phyloP scores from a whole-genome alignment of 2,329 filamentous ascomycete species.

The Colletotrichum somersetense region DNA sequence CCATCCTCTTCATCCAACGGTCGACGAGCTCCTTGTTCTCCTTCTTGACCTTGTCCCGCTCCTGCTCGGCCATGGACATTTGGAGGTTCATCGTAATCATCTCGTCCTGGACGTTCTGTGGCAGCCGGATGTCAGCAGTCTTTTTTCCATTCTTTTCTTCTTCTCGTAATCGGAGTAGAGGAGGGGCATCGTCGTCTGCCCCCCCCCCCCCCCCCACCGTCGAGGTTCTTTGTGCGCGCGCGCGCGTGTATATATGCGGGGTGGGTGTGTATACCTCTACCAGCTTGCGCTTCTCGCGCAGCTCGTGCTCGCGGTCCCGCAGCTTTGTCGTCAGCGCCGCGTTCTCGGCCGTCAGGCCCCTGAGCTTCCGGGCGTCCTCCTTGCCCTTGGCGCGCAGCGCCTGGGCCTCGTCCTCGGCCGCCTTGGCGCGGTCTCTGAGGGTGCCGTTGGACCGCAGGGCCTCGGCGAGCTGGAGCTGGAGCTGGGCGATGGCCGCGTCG shows the following conservation, averaged over 20 bases:
- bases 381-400: constrained; percentile 71
- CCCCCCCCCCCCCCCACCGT: neutral
- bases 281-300: constrained; percentile 85
- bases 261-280: constrained; percentile 68
- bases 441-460: constrained; percentile 80
- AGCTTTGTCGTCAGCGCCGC: constrained; percentile 73
- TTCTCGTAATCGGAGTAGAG: neutral
- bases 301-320: constrained; percentile 86
- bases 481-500: constrained; percentile 58
- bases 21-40: constrained; percentile 93
- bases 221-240: too few relatives aligned
- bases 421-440: constrained; percentile 73
- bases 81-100: constrained; percentile 89
- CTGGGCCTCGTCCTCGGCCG: constrained; percentile 73
- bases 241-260: too few relatives aligned
- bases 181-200: too few relatives aligned
- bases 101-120: constrained; percentile 88
- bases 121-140: constrained; percentile 13
- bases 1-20: constrained; percentile 91
- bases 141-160: too few relatives aligned
- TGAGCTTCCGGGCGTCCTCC: constrained; percentile 72
- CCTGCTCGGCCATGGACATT: constrained; percentile 86
- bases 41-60: constrained; percentile 75
- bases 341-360: constrained; percentile 72
- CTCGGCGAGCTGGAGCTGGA: constrained; percentile 79